Conservation (phyloP, 176 grass and related monocot genomes). For the Aegilops umbellulata region DNA sequence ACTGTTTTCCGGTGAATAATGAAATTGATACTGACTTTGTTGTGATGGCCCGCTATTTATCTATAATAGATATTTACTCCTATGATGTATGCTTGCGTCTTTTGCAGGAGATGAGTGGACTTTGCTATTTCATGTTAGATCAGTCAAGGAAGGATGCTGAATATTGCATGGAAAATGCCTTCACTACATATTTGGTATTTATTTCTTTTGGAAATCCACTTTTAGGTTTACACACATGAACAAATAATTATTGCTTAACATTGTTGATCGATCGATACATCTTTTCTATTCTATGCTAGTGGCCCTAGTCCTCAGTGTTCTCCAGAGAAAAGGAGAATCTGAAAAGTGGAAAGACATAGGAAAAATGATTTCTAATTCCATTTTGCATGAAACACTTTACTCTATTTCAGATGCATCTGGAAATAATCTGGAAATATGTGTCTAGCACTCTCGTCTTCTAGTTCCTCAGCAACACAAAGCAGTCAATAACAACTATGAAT, state of each 20-base stretch:
- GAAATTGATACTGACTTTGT: neutral
- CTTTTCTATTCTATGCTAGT: neutral
- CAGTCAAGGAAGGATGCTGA: conserved; percentile 96
- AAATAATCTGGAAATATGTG: neutral
- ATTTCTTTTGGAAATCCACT: conserved; percentile 25
- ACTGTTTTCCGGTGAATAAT: neutral
- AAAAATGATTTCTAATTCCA: neutral
- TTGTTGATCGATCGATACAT: neutral
- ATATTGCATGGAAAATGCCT: conserved; percentile 97
- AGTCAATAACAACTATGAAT: neutral
- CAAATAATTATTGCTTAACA: conserved; percentile 7
- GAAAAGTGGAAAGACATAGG: neutral
- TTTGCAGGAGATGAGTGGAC: conserved; percentile 93
- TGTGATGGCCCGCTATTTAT: conserved; percentile 2
- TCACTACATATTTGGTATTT: conserved; percentile 87
- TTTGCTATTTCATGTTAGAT: conserved; percentile 97
- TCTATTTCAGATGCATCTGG: neutral
- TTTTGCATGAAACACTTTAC: conserved; percentile 10
- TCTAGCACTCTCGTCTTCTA: neutral
- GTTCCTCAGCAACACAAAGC: neutral
- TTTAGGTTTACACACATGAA: conserved; percentile 16
- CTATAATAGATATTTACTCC: conserved; percentile 18
- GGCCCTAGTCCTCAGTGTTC: neutral
- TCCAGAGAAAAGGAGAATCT: neutral
- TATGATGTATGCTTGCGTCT: conserved; percentile 28